Conservation (phyloP, 2,329 filamentous ascomycete species). For the Pseudogymnoascus sp. region DNA sequence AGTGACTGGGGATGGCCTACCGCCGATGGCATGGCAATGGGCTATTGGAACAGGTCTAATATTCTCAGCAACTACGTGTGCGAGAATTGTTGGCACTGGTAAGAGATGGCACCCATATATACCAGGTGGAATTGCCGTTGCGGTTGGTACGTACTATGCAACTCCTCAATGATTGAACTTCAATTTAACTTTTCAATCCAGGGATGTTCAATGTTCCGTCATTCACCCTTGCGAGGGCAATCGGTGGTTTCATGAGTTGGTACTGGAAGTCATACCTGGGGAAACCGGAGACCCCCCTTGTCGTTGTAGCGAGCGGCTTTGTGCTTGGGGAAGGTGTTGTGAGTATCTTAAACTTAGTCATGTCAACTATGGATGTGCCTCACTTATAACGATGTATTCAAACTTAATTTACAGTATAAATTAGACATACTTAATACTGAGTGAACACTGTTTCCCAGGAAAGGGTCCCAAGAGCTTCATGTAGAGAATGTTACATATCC, state of each 20-base stretch:
- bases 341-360: constrained; percentile 78
- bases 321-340: constrained; percentile 88
- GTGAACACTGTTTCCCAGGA: background rate
- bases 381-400: constrained; percentile 42
- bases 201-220: constrained; percentile 98
- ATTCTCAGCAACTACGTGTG: constrained; percentile 62
- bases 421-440: background rate
- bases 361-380: constrained; percentile 70
- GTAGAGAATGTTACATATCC: background rate
- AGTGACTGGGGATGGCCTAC: constrained; percentile 83
- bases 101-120: constrained; percentile 65
- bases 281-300: constrained; percentile 63
- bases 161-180: constrained; percentile 10
- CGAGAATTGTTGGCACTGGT: constrained; percentile 50
- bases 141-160: constrained; percentile 56
- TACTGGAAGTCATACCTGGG: constrained; percentile 59
- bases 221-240: constrained; percentile 81
- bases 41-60: constrained; percentile 65
- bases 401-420: background rate
- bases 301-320: constrained; percentile 82
- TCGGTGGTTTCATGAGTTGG: constrained; percentile 69
- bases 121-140: constrained; percentile 90
- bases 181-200: constrained; percentile 24
- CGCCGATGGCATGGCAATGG: constrained; percentile 73
- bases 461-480: background rate